Conservation (phyloP, 163 green algal genomes). For the Scenedesmus sp. region DNA sequence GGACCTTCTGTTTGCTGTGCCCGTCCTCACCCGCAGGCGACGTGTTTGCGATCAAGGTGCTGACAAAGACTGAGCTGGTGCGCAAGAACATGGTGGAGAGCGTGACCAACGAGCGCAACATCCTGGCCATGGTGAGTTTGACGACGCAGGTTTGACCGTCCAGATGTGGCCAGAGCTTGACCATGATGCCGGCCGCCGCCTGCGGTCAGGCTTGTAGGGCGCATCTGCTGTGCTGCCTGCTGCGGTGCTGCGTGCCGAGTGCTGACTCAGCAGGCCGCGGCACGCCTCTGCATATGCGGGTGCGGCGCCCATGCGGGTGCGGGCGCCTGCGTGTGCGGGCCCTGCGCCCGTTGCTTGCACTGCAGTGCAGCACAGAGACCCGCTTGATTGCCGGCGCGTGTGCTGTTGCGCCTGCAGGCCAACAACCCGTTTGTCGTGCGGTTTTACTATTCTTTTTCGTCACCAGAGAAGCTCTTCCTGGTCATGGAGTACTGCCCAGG, state of each 20-base stretch:
- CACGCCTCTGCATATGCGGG: too few relatives aligned
- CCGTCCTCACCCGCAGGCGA: slow-evolving; percentile 40
- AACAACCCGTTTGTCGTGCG: slow-evolving; percentile 96
- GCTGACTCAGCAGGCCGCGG: too few relatives aligned
- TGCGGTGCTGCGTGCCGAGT: too few relatives aligned
- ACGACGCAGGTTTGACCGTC: background rate
- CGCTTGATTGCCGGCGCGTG: background rate
- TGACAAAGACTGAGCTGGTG: slow-evolving; percentile 95
- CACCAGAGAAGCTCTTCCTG: slow-evolving; percentile 94
- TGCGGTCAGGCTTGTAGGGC: too few relatives aligned
- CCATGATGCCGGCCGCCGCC: too few relatives aligned
- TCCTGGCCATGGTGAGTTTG: slow-evolving; percentile 81
- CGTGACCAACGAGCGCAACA: slow-evolving; percentile 95
- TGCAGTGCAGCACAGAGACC: background rate
- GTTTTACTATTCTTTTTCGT: slow-evolving; percentile 93
- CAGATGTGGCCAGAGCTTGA: background rate
- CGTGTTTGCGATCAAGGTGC: slow-evolving; percentile 67
- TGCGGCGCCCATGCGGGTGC: too few relatives aligned
- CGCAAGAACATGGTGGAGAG: slow-evolving; percentile 97
- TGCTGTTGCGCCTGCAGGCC: slow-evolving; percentile 50
- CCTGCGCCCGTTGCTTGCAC: too few relatives aligned
- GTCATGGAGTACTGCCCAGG: slow-evolving; percentile 96
- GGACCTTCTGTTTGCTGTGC: background rate
- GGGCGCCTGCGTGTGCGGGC: too few relatives aligned
- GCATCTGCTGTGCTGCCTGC: too few relatives aligned